phyloP scores from a whole-genome alignment of 805 yeast species.

The Wickerhamomyces ciferrii region DNA sequence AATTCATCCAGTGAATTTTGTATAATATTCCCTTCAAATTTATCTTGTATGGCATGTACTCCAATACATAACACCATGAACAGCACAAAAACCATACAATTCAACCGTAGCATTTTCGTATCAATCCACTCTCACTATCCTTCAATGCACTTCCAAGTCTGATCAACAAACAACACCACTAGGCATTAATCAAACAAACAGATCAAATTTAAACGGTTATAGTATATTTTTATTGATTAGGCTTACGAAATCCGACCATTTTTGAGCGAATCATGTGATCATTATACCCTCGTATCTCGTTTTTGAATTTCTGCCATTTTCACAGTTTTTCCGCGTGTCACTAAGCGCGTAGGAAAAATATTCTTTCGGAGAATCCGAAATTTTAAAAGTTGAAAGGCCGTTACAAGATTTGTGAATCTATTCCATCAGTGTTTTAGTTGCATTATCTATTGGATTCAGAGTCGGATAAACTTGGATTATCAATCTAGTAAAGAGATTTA shows the following conservation, averaged over 20 bases:
- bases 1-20: neutral
- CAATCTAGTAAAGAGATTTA: no score
- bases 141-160: neutral
- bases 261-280: no score
- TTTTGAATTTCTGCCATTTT: neutral
- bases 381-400: neutral
- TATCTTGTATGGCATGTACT: neutral
- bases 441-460: no score
- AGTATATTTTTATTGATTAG: no score
- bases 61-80: neutral
- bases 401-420: neutral
- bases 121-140: neutral
- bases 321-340: no score
- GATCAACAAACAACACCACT: neutral
- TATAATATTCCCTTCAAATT: neutral
- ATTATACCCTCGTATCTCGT: no score
- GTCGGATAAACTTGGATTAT: no score
- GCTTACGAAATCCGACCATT: no score
- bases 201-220: no score
- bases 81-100: neutral
- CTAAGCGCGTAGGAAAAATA: no score
- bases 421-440: neutral
- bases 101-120: neutral
- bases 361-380: neutral
- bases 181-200: no score